phyloP scores from a whole-genome alignment of 1,284 basidiomycete species.

The Cutaneotrichosporon sp. region DNA sequence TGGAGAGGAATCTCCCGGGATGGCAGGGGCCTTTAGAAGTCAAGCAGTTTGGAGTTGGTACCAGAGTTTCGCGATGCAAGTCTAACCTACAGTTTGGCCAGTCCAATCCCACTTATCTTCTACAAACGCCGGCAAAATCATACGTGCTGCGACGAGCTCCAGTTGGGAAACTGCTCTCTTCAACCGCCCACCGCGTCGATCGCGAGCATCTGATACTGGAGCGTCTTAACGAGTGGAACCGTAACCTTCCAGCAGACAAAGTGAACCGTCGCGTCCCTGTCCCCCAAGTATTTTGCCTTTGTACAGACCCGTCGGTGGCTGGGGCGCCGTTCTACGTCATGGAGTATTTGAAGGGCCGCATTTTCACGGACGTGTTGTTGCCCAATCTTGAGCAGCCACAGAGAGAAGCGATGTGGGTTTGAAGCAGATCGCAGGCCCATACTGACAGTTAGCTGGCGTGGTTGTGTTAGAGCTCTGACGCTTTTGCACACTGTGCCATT shows the following conservation, averaged over 20 bases:
- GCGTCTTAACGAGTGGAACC: slow-evolving; percentile 70
- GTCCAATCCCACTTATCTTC: slow-evolving; percentile 88
- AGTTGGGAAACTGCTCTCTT: slow-evolving; percentile 72
- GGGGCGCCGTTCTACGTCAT: slow-evolving; percentile 93
- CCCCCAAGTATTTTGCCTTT: slow-evolving; percentile 76
- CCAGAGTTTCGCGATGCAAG: slow-evolving; percentile 42
- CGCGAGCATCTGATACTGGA: slow-evolving; percentile 80
- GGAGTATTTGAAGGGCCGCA: slow-evolving; percentile 87
- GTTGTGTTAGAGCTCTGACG: slow-evolving; percentile 69
- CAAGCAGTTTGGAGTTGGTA: slow-evolving; percentile 93
- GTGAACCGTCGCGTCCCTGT: slow-evolving; percentile 61
- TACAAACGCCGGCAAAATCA: slow-evolving; percentile 17
- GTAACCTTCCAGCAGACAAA: slow-evolving; percentile 8
- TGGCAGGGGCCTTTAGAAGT: slow-evolving; percentile 66
- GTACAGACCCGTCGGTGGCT: slow-evolving; percentile 69
- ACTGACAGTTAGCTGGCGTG: slow-evolving; percentile 60
- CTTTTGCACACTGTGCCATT: slow-evolving; percentile 69
- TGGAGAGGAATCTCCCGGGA: slow-evolving; percentile 56
- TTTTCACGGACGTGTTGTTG: slow-evolving; percentile 81
- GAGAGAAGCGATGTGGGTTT: slow-evolving; percentile 62
- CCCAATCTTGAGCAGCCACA: slow-evolving; percentile 59
- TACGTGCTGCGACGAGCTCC: slow-evolving; percentile 87
- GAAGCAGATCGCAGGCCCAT: background rate
- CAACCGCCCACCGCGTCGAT: slow-evolving; percentile 90
- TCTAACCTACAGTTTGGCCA: slow-evolving; percentile 36